Percentiles rank a stretch among this genome's conserved stretches.
These are phyloP conservation scores for Rhodotorula sp. DNA, from an alignment of 1,284 basidiomycete species.

Conservation along the genomic window DNA sequence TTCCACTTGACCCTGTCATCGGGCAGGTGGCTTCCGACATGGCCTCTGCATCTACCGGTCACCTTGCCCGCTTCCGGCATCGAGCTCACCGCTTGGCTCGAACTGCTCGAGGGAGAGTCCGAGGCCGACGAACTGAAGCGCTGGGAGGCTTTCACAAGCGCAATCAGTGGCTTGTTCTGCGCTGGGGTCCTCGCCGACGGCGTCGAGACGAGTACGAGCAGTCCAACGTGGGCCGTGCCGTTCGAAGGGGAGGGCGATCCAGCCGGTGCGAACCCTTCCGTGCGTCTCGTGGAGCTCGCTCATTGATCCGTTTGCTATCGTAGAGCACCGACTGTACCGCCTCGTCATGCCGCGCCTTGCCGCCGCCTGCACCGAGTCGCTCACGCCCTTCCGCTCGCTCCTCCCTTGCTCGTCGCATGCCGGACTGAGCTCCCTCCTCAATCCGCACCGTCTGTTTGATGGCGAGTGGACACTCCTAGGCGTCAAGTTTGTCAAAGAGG, in stretches of 20 bases:
- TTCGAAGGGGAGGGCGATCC: conserved; percentile 20
- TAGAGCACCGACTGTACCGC: conserved; percentile 62
- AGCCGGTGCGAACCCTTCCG: conserved; percentile 28
- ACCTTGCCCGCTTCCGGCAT: conserved; percentile 78
- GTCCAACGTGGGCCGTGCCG: conserved; percentile 32
- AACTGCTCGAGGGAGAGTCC: conserved; percentile 29
- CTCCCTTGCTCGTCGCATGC: conserved; percentile 90
- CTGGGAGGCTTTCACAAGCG: conserved; percentile 83
- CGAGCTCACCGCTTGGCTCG: conserved; percentile 84
- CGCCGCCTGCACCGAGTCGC: conserved; percentile 91
- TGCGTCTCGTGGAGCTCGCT: background rate
- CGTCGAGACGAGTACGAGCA: conserved; percentile 12
- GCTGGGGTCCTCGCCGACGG: conserved; percentile 72
- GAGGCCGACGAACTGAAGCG: conserved; percentile 52
- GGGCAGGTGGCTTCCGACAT: conserved; percentile 36
- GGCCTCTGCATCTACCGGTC: conserved; percentile 49
- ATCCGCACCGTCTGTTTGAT: conserved; percentile 81
- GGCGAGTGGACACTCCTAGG: conserved; percentile 86
- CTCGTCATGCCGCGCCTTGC: conserved; percentile 67
- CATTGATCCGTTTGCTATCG: rapidly evolving
- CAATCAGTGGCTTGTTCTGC: conserved; percentile 90
- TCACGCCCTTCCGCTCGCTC: conserved; percentile 92
- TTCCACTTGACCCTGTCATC: conserved; percentile 64
- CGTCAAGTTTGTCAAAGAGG: conserved; percentile 57
- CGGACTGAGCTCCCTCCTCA: conserved; percentile 80